These are phyloP conservation scores for Candida mattraensis DNA, from an alignment of 805 yeast genomes.

Conservation along the genomic window DNA sequence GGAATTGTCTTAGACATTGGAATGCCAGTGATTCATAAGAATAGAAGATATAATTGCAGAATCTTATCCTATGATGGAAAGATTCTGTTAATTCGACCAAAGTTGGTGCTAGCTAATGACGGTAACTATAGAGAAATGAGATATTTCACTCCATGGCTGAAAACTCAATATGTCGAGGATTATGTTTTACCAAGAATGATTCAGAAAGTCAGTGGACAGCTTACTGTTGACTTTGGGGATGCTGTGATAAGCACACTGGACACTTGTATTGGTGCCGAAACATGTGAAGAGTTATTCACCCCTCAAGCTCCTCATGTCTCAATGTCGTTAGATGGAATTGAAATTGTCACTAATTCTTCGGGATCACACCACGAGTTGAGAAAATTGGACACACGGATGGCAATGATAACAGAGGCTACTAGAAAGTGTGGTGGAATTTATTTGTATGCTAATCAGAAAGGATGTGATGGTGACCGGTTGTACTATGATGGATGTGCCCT, in stretches of 20 bases:
- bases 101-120: constrained; percentile 90
- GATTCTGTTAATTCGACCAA: constrained; percentile 87
- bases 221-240: constrained; percentile 80
- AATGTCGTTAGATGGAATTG: constrained; percentile 95
- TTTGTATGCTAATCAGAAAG: constrained; percentile 90
- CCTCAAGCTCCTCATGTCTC: constrained; percentile 94
- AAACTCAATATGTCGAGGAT: constrained; percentile 72
- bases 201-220: constrained; percentile 64
- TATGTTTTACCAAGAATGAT: constrained; percentile 71
- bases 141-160: constrained; percentile 92
- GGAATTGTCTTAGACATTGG: constrained; percentile 89
- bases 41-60: constrained; percentile 90
- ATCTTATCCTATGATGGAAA: constrained; percentile 75
- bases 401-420: constrained; percentile 87
- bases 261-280: constrained; percentile 93
- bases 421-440: constrained; percentile 96
- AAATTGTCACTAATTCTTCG: constrained; percentile 89
- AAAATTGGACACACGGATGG: constrained; percentile 80
- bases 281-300: constrained; percentile 96
- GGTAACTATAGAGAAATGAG: constrained; percentile 99
- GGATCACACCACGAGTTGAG: constrained; percentile 98
- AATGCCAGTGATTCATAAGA: constrained; percentile 87
- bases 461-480: constrained; percentile 97
- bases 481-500: constrained; percentile 97
- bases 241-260: constrained; percentile 82